Conservation (phyloP, 371 early-diverging fungal species). For the Apophysomyces trapeziformis region DNA sequence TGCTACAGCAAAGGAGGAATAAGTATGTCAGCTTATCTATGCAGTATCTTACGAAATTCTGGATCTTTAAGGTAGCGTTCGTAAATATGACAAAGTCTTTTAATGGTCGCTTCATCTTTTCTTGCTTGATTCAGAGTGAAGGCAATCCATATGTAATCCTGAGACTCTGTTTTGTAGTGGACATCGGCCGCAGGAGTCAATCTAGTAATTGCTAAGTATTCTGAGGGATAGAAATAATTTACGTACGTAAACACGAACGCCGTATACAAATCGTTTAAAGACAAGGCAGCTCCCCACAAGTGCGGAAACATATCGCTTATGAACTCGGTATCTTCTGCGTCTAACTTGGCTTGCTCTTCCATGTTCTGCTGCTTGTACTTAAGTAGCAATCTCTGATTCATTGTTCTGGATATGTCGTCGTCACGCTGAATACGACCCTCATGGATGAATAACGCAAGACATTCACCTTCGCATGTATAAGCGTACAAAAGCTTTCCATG, state of each 20-base stretch:
- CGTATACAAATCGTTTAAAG: slow-evolving; percentile 7
- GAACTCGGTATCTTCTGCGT: slow-evolving; percentile 6
- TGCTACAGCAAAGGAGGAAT: neutral
- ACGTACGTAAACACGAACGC: slow-evolving; percentile 13
- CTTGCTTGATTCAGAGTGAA: slow-evolving; percentile 5
- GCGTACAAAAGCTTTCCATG: slow-evolving; percentile 13
- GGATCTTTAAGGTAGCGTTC: neutral
- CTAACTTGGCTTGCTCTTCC: slow-evolving; percentile 13
- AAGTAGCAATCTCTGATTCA: slow-evolving; percentile 11
- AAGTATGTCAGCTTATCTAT: neutral
- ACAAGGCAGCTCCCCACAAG: slow-evolving; percentile 1
- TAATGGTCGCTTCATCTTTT: neutral
- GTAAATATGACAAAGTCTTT: neutral
- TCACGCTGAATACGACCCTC: neutral
- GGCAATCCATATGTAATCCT: slow-evolving; percentile 10
- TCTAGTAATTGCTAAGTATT: neutral
- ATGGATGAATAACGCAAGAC: slow-evolving; percentile 1
- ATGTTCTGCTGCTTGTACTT: slow-evolving; percentile 19
- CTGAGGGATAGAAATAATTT: neutral
- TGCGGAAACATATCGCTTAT: neutral
- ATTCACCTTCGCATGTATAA: slow-evolving; percentile 16
- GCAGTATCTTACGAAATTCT: neutral
- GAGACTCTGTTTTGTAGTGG: neutral
- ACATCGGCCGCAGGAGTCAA: neutral
- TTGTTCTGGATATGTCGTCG: neutral